These are phyloP conservation scores for Tubosaeta sp. DNA, from an alignment of 768 basidiomycete genomes.

Conservation along the genomic window DNA sequence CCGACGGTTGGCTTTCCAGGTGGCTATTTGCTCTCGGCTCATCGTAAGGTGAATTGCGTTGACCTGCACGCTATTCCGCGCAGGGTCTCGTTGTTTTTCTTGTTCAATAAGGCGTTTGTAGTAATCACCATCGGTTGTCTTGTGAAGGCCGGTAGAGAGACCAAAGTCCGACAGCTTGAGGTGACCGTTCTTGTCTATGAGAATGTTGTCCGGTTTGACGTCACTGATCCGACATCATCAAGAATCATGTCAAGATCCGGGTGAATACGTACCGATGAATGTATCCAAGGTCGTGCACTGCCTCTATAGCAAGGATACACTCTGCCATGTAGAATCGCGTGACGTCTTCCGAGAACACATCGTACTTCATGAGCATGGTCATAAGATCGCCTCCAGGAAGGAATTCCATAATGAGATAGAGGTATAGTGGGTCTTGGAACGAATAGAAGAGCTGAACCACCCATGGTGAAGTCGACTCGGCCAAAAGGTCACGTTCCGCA, in stretches of 20 bases:
- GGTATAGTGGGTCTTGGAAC: conserved; percentile 93
- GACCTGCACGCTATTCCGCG: conserved; percentile 94
- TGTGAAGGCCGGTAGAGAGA: conserved; percentile 95
- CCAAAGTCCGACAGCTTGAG: conserved; percentile 98
- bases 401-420: conserved; percentile 97
- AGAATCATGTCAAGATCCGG: neutral
- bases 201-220: conserved; percentile 98
- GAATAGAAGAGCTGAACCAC: conserved; percentile 98
- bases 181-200: conserved; percentile 96
- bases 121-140: conserved; percentile 89
- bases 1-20: conserved; percentile 98
- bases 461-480: conserved; percentile 96
- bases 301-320: conserved; percentile 96
- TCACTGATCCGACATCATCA: conserved; percentile 52
- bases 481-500: conserved; percentile 93
- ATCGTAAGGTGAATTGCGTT: conserved; percentile 97
- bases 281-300: conserved; percentile 97
- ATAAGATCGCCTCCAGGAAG: conserved; percentile 94
- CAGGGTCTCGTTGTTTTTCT: conserved; percentile 56
- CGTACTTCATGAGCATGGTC: conserved; percentile 99
- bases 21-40: conserved; percentile 94
- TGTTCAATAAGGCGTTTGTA: conserved; percentile 90
- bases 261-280: conserved; percentile 78
- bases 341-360: conserved; percentile 97
- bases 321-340: conserved; percentile 99